phyloP scores from a whole-genome alignment of 2,329 filamentous ascomycete genomes.

The Thyridium curvatum region DNA sequence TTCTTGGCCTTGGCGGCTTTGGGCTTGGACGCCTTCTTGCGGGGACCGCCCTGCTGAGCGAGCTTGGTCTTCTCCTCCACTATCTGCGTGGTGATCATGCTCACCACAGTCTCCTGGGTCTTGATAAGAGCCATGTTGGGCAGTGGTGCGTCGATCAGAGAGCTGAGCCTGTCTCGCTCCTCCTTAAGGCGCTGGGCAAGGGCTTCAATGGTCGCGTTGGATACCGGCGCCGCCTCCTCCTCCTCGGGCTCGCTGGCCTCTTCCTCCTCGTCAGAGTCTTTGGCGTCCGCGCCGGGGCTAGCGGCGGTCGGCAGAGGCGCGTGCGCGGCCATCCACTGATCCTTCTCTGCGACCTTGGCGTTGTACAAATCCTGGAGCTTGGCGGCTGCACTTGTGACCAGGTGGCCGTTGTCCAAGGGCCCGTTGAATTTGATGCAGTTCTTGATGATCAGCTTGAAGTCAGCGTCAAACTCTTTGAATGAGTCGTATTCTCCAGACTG shows the following conservation, averaged over 20 bases:
- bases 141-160: constrained; percentile 41
- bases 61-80: constrained; percentile 65
- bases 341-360: constrained; percentile 31
- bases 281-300: constrained; percentile 58
- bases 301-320: constrained; percentile 49
- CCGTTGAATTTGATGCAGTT: constrained; percentile 92
- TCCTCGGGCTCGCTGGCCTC: constrained; percentile 59
- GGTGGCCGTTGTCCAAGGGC: constrained; percentile 46
- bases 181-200: constrained; percentile 45
- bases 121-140: constrained; percentile 47
- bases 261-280: constrained; percentile 68
- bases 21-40: constrained; percentile 42
- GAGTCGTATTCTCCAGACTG: constrained; percentile 72
- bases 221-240: constrained; percentile 37
- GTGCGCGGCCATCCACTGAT: constrained; percentile 73
- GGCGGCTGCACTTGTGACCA: constrained; percentile 66
- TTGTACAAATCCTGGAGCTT: constrained; percentile 71
- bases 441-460: constrained; percentile 74
- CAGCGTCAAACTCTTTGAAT: constrained; percentile 78
- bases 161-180: constrained; percentile 53
- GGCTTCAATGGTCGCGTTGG: constrained; percentile 43
- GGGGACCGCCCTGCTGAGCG: constrained; percentile 39
- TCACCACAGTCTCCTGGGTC: constrained; percentile 56
- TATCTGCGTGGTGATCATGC: constrained; percentile 63
- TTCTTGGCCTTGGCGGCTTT: constrained; percentile 52